A percentile compares a stretch with the other conserved stretches of the same genome.
These are phyloP conservation scores for Ceriops zippeliana DNA, from an alignment of 345 rosid genomes.

Conservation along the genomic window DNA sequence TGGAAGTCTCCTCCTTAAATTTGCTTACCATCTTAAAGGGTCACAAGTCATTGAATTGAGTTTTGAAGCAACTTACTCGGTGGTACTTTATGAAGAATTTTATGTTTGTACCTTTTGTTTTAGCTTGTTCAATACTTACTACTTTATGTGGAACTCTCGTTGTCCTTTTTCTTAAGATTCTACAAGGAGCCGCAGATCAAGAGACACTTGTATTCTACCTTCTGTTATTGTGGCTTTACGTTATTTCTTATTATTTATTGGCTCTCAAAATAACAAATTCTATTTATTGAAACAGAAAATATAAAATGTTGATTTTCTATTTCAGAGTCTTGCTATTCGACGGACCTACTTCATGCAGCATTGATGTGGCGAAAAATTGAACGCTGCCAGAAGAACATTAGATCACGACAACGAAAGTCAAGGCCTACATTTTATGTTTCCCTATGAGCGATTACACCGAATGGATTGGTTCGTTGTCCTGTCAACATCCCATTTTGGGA, in stretches of 20 bases:
- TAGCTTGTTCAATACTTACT: neutral
- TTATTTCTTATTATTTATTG: constrained; percentile 86
- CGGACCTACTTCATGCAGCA: neutral
- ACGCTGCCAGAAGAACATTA: too few relatives aligned
- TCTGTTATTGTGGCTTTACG: constrained; percentile 89
- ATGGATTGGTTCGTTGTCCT: too few relatives aligned
- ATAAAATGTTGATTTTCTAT: constrained; percentile 15
- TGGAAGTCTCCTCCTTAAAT: too few relatives aligned
- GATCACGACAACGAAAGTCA: too few relatives aligned
- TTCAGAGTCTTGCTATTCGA: neutral
- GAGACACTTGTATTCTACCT: constrained; percentile 86
- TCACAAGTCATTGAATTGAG: too few relatives aligned
- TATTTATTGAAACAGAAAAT: constrained; percentile 5
- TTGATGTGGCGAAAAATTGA: neutral
- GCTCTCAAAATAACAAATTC: constrained; percentile 64
- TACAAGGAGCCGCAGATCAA: constrained; percentile 70
- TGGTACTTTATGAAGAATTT: constrained; percentile 42
- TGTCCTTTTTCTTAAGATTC: constrained; percentile 47
- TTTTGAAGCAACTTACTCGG: constrained; percentile 50
- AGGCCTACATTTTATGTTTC: too few relatives aligned
- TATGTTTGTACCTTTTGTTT: neutral
- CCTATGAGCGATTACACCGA: too few relatives aligned
- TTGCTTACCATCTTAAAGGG: too few relatives aligned
- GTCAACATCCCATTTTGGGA: too few relatives aligned
- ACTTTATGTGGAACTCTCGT: constrained; percentile 6